Evolutionary conservation across 2,329 filamentous ascomycete species (phyloP), one percentile per base, ranked within the genome.

Genomic region (Colletotrichum spinosum): DNA sequence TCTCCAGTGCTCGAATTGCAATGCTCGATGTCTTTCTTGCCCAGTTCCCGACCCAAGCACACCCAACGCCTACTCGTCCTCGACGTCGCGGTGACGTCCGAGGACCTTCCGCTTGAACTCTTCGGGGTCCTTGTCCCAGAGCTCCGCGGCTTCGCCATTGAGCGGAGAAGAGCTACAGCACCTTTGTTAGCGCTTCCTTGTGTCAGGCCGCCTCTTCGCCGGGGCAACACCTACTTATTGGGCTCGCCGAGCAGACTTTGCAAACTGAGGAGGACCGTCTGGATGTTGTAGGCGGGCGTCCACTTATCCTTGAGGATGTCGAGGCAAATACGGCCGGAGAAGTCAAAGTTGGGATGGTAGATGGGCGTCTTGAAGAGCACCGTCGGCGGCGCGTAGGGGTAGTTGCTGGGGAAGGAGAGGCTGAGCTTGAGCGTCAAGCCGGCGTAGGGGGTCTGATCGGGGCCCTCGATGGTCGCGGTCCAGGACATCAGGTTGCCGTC

Each of bases 221-320:
- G 12, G 34, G 60, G 44, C 17, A 49, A 82, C 92, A 79, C 25
- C 25, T 83, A 98, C 96, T 99, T 99, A 82, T 99, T 99, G 41
- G 96, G 96, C 81, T 99, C 96, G 34, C 95, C 96, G 38, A 99
- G 86, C 74, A 99, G 82, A 79, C 94, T 97, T 81, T 99, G 96
- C 79, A 99, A 81, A 72, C 95, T 98, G 73, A 99, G 79, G 60
- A 99, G 83, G 51, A 99, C 93, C 51, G 92, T 97, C 79, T 97
- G 93, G 68, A 97, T 94, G 75, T 98, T 98, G 86, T 97, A 97
- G 48, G 97, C 94, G 15, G 96, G 94, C 65, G 94, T 97, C 96
- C 96, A 99, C 83, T 97, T 97, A 79, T 98, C 96, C 86, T 97
- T 98, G 70, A 99, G 85, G 71, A 99, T 99, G 75, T 99, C 97